Evolutionary conservation across 2,329 filamentous ascomycete species (phyloP), one percentile per base, ranked within the genome.

Genomic region (Chrysoporthe austroafricana): DNA sequence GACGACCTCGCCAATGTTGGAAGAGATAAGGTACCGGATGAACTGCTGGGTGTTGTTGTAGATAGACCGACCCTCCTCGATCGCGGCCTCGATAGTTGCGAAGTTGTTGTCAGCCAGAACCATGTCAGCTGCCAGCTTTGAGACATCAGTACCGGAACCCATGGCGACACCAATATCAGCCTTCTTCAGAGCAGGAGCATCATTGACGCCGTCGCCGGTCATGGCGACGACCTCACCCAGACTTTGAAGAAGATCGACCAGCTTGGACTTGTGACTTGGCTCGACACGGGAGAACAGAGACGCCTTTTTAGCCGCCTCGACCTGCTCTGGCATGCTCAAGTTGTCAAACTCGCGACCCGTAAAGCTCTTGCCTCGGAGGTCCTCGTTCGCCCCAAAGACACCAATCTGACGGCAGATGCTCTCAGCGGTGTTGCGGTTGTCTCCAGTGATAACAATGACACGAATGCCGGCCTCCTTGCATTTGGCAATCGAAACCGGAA

Each of bases 21-120:
- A 98, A 9, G 95, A 98, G 79, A 99, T 99, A 70, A 99, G 87
- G 79, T 99, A 99, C 62, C 96, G 93, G 81, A 99, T 99, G 81
- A 99, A 99, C 79, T 99, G 96, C 78, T 99, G 96, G 6, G 96
- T 99, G 85, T 99, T 99, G 90, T 96, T 98, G 87, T 97, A 99
- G 81, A 99, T 99, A 71, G 94, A 94, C 71, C 96, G 91, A 64
- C 96, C 96, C 81, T 99, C 96, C 79, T 99, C 96, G 71, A 99
- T 94, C 62, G 96, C 96, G 66, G 93, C 86, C 78, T 97, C 93
- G 73, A 99, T 99, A 3, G 96, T 99, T 70, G 96, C 96, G 79
- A 99, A 99, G 85, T 99, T 99, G 82, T 97, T 94, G 81, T 99
- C 96, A 36, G 94, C 93, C 63, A 99, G 90, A 63, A 99, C 95